A percentile compares a stretch with the other conserved stretches of the same genome.
Conservation (phyloP, 345 rosid genomes). For the Citrus sinensis region DNA sequence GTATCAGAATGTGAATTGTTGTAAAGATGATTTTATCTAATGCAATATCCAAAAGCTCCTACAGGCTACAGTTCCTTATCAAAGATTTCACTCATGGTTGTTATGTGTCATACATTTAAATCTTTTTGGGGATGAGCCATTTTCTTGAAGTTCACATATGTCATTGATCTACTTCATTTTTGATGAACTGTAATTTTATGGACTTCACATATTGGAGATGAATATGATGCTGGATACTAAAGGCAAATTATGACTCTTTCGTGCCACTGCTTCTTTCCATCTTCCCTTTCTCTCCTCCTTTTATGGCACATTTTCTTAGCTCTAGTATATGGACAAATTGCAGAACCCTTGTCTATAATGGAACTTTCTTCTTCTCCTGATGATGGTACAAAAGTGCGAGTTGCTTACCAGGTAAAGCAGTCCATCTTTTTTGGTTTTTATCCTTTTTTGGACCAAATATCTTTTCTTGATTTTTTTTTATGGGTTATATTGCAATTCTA, state of each 20-base stretch:
- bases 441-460: neutral
- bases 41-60: neutral
- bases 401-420: constrained; percentile 78
- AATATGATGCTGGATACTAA: neutral
- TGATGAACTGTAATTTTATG: neutral
- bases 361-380: constrained; percentile 38
- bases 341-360: constrained; percentile 71
- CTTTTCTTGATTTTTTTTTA: constrained; percentile 15
- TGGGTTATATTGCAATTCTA: constrained; percentile 28
- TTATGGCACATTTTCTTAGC: neutral
- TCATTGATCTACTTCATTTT: neutral
- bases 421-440: neutral
- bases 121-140: neutral
- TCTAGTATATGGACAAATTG: constrained; percentile 19
- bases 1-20: neutral
- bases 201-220: neutral
- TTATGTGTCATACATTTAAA: neutral
- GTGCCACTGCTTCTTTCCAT: neutral
- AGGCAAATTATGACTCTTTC: neutral
- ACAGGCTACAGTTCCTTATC: neutral
- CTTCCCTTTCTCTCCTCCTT: neutral
- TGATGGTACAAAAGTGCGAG: constrained; percentile 58
- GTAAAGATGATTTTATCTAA: neutral
- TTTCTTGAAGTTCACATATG: neutral
- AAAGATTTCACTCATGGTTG: neutral